A percentile compares a stretch with the other conserved stretches of the same genome.
These are phyloP conservation scores for Vaccinium corymbosum DNA, from an alignment of 148 eudicot species.

Conservation along the genomic window DNA sequence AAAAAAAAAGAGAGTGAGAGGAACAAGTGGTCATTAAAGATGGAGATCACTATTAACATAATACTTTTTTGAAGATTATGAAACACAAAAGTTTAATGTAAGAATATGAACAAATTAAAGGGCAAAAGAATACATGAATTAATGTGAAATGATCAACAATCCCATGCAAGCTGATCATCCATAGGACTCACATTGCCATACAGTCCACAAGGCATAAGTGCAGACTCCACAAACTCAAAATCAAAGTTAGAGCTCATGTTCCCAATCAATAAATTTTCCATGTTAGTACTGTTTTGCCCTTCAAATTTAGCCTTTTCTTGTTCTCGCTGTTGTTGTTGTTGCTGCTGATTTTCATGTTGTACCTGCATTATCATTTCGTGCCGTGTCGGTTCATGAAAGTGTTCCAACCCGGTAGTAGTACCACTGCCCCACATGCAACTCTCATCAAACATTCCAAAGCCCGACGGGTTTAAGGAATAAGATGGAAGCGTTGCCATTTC, in stretches of 20 bases:
- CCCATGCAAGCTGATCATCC: constrained; percentile 42
- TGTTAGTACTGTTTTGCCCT: background rate
- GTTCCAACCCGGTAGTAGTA: constrained; percentile 10
- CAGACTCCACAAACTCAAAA: constrained; percentile 39
- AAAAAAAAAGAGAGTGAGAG: background rate
- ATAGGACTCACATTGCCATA: constrained; percentile 27
- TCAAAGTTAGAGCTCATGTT: constrained; percentile 25
- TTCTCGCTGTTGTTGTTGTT: constrained; percentile 11
- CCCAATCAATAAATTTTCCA: constrained; percentile 24
- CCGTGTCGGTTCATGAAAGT: background rate
- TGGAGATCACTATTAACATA: background rate
- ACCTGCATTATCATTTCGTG: constrained; percentile 10
- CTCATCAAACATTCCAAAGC: constrained; percentile 17
- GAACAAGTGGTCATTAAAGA: background rate
- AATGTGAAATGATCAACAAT: constrained; percentile 20
- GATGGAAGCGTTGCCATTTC: constrained; percentile 14
- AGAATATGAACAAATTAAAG: background rate
- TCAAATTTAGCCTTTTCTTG: background rate
- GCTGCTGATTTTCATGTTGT: background rate
- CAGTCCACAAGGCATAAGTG: constrained; percentile 32
- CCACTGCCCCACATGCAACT: constrained; percentile 11
- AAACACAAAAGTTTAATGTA: background rate
- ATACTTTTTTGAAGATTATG: background rate
- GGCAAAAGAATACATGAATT: background rate
- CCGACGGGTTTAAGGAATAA: constrained; percentile 16